A percentile compares a stretch with the other conserved stretches of the same genome.
Conservation (phyloP, 176 grass and related monocot species). For the Tillandsia leiboldiana region DNA sequence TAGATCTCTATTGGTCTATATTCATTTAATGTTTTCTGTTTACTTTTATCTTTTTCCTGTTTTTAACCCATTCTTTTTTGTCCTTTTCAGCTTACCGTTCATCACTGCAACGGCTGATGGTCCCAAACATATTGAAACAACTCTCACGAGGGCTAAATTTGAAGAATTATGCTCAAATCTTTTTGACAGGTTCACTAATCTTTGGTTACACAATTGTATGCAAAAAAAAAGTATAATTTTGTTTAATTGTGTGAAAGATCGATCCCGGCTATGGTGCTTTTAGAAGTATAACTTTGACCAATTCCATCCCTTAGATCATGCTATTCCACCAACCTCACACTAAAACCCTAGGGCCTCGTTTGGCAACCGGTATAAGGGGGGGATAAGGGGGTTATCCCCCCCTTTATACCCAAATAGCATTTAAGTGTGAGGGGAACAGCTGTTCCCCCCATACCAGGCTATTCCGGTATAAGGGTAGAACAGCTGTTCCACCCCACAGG, state of each 20-base stretch:
- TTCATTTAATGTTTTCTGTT: neutral
- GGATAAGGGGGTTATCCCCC: too few species aligned
- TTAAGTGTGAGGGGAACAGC: too few species aligned
- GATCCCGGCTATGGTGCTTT: too few species aligned
- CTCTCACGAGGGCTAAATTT: conserved; percentile 66
- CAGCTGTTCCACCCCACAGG: too few species aligned
- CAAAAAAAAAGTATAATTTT: neutral
- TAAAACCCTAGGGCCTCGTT: too few species aligned
- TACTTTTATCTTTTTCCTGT: neutral
- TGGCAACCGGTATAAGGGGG: too few species aligned
- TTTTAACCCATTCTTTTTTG: conserved; percentile 5
- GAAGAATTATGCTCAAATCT: conserved; percentile 74
- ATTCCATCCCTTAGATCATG: too few species aligned
- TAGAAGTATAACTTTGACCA: too few species aligned
- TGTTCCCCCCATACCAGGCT: too few species aligned
- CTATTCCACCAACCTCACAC: too few species aligned
- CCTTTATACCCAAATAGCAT: too few species aligned
- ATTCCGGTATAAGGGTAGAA: too few species aligned
- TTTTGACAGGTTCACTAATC: conserved; percentile 32
- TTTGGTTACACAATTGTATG: neutral
- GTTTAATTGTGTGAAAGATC: neutral
- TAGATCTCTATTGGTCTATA: neutral
- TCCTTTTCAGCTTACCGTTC: conserved; percentile 53
- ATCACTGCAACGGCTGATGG: conserved; percentile 65
- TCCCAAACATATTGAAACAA: conserved; percentile 61